Percentiles rank a stretch among this genome's conserved stretches.
Conservation (phyloP, 2,329 filamentous ascomycete species). For the Westerdykella aurantiaca region DNA sequence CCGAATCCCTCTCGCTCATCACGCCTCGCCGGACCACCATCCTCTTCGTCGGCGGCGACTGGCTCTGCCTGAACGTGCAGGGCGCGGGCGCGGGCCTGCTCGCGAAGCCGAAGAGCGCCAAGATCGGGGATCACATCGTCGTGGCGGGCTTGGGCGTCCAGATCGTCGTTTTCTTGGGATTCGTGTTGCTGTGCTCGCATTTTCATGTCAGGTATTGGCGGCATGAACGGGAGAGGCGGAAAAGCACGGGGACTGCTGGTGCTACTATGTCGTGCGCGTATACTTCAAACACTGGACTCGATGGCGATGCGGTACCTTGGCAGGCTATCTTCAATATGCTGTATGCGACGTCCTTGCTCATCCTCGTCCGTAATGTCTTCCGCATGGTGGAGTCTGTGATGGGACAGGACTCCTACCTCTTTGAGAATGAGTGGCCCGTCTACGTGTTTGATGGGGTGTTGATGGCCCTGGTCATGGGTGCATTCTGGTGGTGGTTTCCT, state of each 20-base stretch:
- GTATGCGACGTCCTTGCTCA: constrained; percentile 43
- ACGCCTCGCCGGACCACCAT: constrained; percentile 43
- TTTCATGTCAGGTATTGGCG: constrained; percentile 43
- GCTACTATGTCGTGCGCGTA: constrained; percentile 31
- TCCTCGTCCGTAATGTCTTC: constrained; percentile 43
- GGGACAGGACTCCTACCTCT: constrained; percentile 5
- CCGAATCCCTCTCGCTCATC: constrained; percentile 38
- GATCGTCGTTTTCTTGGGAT: constrained; percentile 53
- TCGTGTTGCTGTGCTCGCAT: constrained; percentile 42
- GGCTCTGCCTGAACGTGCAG: constrained; percentile 48
- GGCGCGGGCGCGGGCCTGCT: constrained; percentile 40
- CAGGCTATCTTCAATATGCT: constrained; percentile 34
- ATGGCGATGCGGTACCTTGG: constrained; percentile 9
- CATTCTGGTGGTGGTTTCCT: constrained; percentile 1
- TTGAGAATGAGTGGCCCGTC: constrained; percentile 4
- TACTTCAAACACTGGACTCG: background rate
- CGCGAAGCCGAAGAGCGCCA: constrained; percentile 7
- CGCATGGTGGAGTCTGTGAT: constrained; percentile 42
- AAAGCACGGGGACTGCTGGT: constrained; percentile 1
- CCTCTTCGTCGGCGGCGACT: constrained; percentile 50
- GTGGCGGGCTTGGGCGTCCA: constrained; percentile 52
- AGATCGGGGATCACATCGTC: constrained; percentile 44
- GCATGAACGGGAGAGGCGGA: constrained; percentile 16
- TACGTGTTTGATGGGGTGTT: constrained; percentile 6
- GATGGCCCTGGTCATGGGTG: constrained; percentile 2